A percentile compares a stretch with the other conserved stretches of the same genome.
Evolutionary conservation across 2,329 filamentous ascomycete genomes (phyloP).

Genomic region (Tolypocladium cylindrosporum): DNA sequence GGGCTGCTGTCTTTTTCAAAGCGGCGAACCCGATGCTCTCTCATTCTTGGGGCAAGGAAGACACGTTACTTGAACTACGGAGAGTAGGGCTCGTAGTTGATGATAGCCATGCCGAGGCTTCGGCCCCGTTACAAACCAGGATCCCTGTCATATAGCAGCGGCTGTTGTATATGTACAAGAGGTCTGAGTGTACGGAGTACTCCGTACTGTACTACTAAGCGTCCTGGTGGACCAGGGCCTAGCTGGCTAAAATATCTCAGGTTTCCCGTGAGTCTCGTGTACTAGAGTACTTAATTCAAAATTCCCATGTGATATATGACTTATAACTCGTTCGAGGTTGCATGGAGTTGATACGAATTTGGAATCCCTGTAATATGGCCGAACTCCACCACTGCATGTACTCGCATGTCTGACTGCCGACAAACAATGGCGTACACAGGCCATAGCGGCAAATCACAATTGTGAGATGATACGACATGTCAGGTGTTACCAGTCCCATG

Average conservation of each 20-base stretch:
- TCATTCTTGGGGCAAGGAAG: not conserved
- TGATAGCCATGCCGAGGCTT: not conserved
- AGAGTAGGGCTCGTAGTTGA: not conserved
- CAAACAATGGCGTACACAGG: not conserved
- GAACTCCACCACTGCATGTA: not conserved
- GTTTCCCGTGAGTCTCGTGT: not conserved
- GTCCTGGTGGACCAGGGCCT: not conserved
- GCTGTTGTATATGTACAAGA: not conserved
- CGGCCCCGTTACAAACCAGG: not conserved
- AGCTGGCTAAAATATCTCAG: not conserved
- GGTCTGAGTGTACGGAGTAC: not conserved
- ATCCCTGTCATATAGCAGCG: not conserved
- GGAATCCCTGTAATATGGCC: not conserved
- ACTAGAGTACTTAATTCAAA: too few relatives aligned
- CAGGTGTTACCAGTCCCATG: not conserved
- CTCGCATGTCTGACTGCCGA: not conserved
- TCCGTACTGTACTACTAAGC: not conserved
- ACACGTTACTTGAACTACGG: not conserved
- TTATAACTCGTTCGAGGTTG: not conserved
- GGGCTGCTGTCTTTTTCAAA: not conserved
- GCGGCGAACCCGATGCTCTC: not conserved
- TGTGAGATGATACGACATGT: not conserved
- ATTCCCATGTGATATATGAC: not conserved
- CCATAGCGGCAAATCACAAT: not conserved
- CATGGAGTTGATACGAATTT: not conserved